These are phyloP conservation scores for Phenoliferia sp. DNA, from an alignment of 1,284 basidiomycete genomes.

Conservation along the genomic window DNA sequence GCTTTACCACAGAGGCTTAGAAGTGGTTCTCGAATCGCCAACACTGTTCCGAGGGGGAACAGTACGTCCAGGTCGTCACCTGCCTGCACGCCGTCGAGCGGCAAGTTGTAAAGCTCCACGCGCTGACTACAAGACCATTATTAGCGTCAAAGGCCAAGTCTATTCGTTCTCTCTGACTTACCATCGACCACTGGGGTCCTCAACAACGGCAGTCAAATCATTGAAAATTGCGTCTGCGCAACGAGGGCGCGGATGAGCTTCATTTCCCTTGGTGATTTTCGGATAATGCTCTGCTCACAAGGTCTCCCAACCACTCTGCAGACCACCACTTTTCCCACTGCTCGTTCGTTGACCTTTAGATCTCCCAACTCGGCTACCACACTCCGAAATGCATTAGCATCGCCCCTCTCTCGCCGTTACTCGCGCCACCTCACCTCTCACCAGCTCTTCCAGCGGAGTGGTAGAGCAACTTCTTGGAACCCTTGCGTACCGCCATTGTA, in stretches of 20 bases:
- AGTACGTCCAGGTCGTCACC: slow-evolving; percentile 37
- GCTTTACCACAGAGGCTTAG: slow-evolving; percentile 30
- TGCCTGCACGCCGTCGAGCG: slow-evolving; percentile 30
- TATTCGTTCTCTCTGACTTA: background rate
- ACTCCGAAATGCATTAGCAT: background rate
- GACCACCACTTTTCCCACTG: background rate
- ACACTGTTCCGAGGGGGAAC: slow-evolving; percentile 39
- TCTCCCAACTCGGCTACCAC: background rate
- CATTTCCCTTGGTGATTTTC: too few relatives aligned
- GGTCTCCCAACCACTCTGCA: background rate
- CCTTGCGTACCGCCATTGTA: background rate
- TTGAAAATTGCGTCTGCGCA: background rate
- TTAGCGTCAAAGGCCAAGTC: too few relatives aligned
- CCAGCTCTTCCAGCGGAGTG: background rate
- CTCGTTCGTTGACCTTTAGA: background rate
- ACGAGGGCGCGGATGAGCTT: background rate
- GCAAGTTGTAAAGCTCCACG: slow-evolving; percentile 42
- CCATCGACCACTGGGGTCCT: background rate
- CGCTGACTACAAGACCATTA: background rate
- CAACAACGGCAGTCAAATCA: background rate
- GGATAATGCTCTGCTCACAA: too few relatives aligned
- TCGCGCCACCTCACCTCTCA: background rate
- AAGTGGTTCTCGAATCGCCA: slow-evolving; percentile 43
- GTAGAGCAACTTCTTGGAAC: background rate
- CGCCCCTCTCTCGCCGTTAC: background rate